phyloP scores from a whole-genome alignment of 2,329 filamentous ascomycete species.

The Paecilomyces sp. region DNA sequence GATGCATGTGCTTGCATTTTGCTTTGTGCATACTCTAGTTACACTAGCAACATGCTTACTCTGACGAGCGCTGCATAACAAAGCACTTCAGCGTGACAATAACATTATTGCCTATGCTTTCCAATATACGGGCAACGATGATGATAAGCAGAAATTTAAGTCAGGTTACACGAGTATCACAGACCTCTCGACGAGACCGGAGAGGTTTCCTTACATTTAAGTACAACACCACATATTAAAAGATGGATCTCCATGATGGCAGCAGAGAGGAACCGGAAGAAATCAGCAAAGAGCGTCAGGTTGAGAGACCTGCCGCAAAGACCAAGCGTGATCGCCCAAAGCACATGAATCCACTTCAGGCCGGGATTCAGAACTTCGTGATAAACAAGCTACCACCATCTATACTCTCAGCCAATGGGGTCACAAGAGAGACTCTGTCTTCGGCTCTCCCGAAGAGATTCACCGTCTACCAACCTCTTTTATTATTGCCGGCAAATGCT shows the following conservation, averaged over 20 bases:
- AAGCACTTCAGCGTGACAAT: not conserved
- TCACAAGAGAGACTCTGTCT: constrained; percentile 9
- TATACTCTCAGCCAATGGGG: constrained; percentile 8
- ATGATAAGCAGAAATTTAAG: not conserved
- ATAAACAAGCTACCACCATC: constrained; percentile 11
- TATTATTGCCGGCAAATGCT: constrained; percentile 48
- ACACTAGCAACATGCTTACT: not conserved
- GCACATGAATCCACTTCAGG: constrained; percentile 22
- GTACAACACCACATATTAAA: not conserved
- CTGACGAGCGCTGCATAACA: not conserved
- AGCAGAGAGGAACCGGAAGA: not conserved
- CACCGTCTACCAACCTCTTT: constrained; percentile 50
- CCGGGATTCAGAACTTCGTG: constrained; percentile 24
- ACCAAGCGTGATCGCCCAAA: constrained; percentile 3
- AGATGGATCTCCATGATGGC: not conserved
- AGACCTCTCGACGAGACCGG: not conserved
- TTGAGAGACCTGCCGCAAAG: not conserved
- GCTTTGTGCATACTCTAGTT: not conserved
- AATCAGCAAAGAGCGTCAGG: not conserved
- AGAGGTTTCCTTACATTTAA: not conserved
- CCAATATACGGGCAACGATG: not conserved
- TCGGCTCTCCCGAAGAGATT: constrained; percentile 38
- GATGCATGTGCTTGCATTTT: not conserved
- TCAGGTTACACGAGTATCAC: not conserved
- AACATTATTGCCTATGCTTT: not conserved